Base-by-base conservation (phyloP, 768 basidiomycete species). In the Leccinum imitatum region DNA sequence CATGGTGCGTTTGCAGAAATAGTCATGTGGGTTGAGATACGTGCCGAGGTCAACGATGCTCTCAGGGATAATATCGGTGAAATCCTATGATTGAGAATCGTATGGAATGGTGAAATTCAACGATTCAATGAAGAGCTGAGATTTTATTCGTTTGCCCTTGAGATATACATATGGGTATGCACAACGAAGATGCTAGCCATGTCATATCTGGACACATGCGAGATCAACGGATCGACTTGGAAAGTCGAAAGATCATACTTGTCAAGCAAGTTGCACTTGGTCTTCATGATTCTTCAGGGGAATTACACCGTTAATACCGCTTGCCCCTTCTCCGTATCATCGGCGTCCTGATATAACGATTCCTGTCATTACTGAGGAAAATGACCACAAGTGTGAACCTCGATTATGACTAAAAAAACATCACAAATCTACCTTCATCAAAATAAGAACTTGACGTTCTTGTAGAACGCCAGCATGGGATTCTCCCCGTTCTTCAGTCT, bases 381-480 rank as follows among this genome's bases (percentile, higher is more conserved):
- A 33, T 54, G 30, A 48, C 25, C 21, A 23, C 17, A 39, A 51
- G 37, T 14, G 21, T 51, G 6, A 31, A 52, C n/a, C 14, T 58
- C 30, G 7, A 52, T 53, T 25, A 21, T 25, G 33, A 53, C 37
- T n/a, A 50, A 47, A 50, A 51, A 50, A 51, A 15, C 27, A 44
- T 19, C 48, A 54, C 9, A 41, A 53, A 44, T 53, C 39, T 53
- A 51, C 50, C 47, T 65, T 52, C 27, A 21, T 80, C 65, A 96
- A 66, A 96, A 96, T 69, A 96, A 78, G 70, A 97, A 87, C 73
- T 95, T 94, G 61, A 95, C 95, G 76, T 97, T 97, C 75, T 89
- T 84, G 73, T 97, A 98, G 73, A 89, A 95, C 65, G 89, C 86
- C 58, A 95, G 69, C 81, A 97, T 80, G 7, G 95, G 92, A 71